Percentiles rank a stretch among this genome's conserved stretches.
Evolutionary conservation across 2,329 filamentous ascomycete species (phyloP).

Genomic region (Trichophyton verrucosum): DNA sequence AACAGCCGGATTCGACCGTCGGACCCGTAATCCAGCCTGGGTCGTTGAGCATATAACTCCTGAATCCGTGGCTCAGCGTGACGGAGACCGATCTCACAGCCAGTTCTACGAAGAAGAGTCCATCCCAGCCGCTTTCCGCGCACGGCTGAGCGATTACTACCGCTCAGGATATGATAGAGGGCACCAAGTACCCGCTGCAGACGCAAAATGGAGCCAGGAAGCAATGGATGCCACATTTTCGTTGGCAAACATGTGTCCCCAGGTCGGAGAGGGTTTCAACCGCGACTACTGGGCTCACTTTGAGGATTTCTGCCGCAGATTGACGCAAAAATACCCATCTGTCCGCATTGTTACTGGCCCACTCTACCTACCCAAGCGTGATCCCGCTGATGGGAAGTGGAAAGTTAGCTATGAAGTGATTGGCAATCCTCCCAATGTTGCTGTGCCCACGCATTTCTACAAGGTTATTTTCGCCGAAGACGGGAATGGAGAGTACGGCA

Average conservation of each 20-base stretch:
- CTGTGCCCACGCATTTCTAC: constrained; percentile 97
- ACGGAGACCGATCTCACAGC: constrained; percentile 74
- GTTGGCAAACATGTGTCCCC: constrained; percentile 93
- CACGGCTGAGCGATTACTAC: constrained; percentile 84
- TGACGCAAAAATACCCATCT: constrained; percentile 68
- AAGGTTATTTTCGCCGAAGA: constrained; percentile 97
- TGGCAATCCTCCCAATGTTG: constrained; percentile 80
- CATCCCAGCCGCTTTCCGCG: constrained; percentile 79
- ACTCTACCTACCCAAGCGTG: constrained; percentile 76
- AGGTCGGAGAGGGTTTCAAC: constrained; percentile 97
- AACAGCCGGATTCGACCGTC: constrained; percentile 79
- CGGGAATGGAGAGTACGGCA: constrained; percentile 48
- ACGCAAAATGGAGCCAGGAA: constrained; percentile 86
- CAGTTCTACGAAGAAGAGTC: constrained; percentile 66
- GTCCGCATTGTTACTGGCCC: constrained; percentile 90
- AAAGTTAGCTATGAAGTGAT: constrained; percentile 93
- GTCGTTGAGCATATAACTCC: constrained; percentile 94
- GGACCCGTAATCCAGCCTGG: constrained; percentile 85
- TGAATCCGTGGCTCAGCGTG: constrained; percentile 59
- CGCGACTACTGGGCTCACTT: constrained; percentile 99
- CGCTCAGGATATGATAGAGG: constrained; percentile 90
- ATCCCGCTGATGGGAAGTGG: constrained; percentile 81
- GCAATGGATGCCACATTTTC: constrained; percentile 95
- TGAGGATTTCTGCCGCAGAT: constrained; percentile 84
- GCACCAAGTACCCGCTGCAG: constrained; percentile 92